Evolutionary conservation across 352 stramenopile species (phyloP).

Genomic region (Globisporangium solare): DNA sequence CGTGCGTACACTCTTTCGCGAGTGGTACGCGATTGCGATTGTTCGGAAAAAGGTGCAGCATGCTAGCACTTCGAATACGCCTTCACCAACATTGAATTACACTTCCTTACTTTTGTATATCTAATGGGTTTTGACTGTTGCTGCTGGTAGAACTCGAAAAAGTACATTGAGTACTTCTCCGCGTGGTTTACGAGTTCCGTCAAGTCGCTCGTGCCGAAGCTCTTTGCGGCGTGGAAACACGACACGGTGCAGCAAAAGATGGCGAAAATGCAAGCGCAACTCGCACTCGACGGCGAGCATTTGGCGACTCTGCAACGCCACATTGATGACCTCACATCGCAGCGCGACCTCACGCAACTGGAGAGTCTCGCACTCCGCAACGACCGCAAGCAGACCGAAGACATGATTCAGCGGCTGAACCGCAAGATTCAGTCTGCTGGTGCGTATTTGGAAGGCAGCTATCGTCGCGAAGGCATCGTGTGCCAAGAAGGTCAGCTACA

Average conservation of each 20-base stretch:
- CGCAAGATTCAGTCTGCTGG: slow-evolving; percentile 57
- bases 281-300: slow-evolving; percentile 27
- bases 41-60: slow-evolving; percentile 53
- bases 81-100: not conserved
- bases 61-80: not conserved
- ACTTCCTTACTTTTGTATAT: no score
- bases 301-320: slow-evolving; percentile 40
- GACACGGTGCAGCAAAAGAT: slow-evolving; percentile 22
- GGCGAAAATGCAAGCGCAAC: slow-evolving; percentile 31
- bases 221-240: slow-evolving; percentile 55
- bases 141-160: slow-evolving; percentile 46
- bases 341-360: slow-evolving; percentile 44
- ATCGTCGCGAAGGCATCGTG: slow-evolving; percentile 41
- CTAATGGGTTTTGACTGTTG: no score
- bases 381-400: slow-evolving; percentile 58
- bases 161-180: slow-evolving; percentile 71
- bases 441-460: slow-evolving; percentile 41
- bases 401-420: slow-evolving; percentile 39
- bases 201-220: slow-evolving; percentile 44
- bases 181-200: slow-evolving; percentile 58
- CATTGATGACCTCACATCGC: slow-evolving; percentile 41
- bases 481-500: slow-evolving; percentile 61
- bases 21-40: slow-evolving; percentile 59
- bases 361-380: slow-evolving; percentile 49
- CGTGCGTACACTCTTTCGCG: slow-evolving; percentile 47